These are phyloP conservation scores for Monosporozyma yasuniensis DNA, from an alignment of 805 yeast genomes.

Conservation along the genomic window DNA sequence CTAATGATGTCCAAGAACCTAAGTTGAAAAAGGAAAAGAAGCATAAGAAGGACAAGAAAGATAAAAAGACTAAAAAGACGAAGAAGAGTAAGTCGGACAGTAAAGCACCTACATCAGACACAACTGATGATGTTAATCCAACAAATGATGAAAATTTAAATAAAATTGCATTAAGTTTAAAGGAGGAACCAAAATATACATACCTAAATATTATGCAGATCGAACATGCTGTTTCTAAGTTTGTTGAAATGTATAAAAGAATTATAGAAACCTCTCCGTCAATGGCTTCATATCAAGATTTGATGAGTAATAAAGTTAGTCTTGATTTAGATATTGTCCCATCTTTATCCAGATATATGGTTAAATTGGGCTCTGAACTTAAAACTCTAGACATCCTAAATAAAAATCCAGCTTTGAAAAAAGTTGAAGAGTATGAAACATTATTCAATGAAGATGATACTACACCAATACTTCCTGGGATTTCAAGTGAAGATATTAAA, in stretches of 20 bases:
- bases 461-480: conserved; percentile 16
- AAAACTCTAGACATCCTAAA: conserved; percentile 45
- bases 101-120: no score
- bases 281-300: conserved; percentile 32
- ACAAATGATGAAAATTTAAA: not conserved
- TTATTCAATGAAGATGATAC: conserved; percentile 9
- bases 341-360: conserved; percentile 44
- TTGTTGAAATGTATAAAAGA: conserved; percentile 44
- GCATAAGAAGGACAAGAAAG: conserved; percentile 9
- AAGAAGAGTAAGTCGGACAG: not conserved
- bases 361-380: conserved; percentile 52
- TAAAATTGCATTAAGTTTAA: not conserved
- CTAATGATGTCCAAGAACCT: not conserved
- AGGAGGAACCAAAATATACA: conserved; percentile 2
- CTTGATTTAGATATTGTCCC: conserved; percentile 36
- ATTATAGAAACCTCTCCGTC: conserved; percentile 53
- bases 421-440: conserved; percentile 39
- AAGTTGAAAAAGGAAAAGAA: conserved; percentile 6
- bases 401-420: conserved; percentile 45
- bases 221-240: conserved; percentile 45
- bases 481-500: conserved; percentile 14
- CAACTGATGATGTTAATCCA: not conserved
- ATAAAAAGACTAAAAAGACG: conserved; percentile 3
- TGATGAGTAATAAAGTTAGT: conserved; percentile 28
- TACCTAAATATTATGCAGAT: conserved; percentile 28